Conservation (phyloP, 768 basidiomycete genomes). For the Hypholoma fasciculare region DNA sequence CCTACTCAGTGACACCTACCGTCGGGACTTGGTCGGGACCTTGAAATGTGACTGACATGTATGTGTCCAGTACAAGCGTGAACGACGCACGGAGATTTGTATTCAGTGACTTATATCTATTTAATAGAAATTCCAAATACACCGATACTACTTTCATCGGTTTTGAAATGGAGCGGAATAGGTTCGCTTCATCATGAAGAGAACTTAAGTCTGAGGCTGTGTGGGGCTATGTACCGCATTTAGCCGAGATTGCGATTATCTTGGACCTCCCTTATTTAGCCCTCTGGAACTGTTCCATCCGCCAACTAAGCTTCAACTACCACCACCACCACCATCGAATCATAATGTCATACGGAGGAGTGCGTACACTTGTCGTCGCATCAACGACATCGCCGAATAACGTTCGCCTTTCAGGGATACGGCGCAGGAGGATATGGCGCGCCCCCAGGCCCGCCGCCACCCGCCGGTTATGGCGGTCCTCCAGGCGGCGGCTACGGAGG, state of each 20-base stretch:
- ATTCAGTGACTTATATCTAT: no score
- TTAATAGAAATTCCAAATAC: no score
- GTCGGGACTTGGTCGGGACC: no score
- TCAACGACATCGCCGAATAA: not conserved
- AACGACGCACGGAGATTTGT: no score
- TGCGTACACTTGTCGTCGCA: constrained; percentile 4
- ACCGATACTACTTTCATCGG: no score
- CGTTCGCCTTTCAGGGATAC: not conserved
- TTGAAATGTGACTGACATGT: no score
- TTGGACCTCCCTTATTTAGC: not conserved
- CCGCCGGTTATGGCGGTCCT: constrained; percentile 22
- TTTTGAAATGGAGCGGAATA: no score
- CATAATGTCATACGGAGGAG: constrained; percentile 39
- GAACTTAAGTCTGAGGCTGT: not conserved
- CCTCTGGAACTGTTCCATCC: not conserved
- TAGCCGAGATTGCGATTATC: not conserved
- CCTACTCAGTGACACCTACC: no score
- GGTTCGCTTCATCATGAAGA: not conserved
- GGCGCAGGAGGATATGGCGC: constrained; percentile 11
- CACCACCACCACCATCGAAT: not conserved
- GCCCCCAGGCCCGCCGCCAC: constrained; percentile 9
- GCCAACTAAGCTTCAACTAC: not conserved
- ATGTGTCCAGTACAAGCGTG: no score
- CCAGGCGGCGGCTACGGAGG: constrained; percentile 12
- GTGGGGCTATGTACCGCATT: not conserved